Base-by-base conservation (phyloP, 2,329 filamentous ascomycete species). In the Apiospora hydei region DNA sequence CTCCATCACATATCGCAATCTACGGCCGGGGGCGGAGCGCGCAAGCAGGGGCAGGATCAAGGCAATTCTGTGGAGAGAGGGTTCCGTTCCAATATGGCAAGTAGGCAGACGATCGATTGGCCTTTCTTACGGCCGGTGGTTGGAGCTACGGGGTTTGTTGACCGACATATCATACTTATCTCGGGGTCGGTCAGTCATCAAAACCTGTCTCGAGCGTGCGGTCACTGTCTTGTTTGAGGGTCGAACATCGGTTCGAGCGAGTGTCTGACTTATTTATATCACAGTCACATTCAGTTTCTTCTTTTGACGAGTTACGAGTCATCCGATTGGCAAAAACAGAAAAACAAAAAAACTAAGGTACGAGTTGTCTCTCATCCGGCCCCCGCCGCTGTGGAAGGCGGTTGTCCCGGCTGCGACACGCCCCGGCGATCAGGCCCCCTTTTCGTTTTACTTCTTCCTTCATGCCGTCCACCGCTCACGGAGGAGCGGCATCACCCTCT, bases 231-330 rank as follows among this genome's bases (percentile, higher is more conserved):
- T 34, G 57, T 64, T 64, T 64, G 57, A 64, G 57, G 34, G 34
- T 64, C 57, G 57, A 64, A 64, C 57, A 64, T 30, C 34, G 57
- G 57, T 21, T n/a, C 57, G 57, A 34, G 30, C 5, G 0, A 21
- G 34, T 64, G 57, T 64, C 57, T 64, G 34, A 64, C 30, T 64
- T 64, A 64, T 41, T 64, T 64, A 64, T 64, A 64, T 64, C 57
- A 64, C 57, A 41, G 30, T 41, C 57, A n/a, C 57, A 41, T 64
- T 18, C 18, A 34, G 34, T 14, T 64, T 38, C 18, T n/a, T 16
- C 21, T 41, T 64, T 64, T 41, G 57, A 34, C 57, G 57, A 64
- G 21, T 14, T 18, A 41, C 57, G 10, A 64, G 21, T 64, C 34
- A 41, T 64, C 30, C 21, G 18, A 41, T 64, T 64, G 34, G 34